Evolutionary conservation across 2,329 filamentous ascomycete genomes (phyloP), one percentile per base, ranked within the genome.

Genomic region (Alternaria alternata): DNA sequence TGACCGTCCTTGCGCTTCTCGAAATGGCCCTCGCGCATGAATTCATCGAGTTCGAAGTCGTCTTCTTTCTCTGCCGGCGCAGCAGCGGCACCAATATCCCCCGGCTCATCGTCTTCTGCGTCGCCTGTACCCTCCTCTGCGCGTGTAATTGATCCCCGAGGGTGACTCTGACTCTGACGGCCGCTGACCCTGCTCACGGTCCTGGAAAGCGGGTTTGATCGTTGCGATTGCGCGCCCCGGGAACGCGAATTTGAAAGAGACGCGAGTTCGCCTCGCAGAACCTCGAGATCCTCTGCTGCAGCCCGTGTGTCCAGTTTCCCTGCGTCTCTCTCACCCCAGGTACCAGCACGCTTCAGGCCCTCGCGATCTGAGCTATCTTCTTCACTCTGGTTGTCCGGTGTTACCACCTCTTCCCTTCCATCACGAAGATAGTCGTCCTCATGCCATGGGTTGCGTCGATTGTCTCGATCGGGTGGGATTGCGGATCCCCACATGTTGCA

Each of bases 1-100:
- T 84, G 82, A 6, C 88, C 89, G 30, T 88, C 85, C 44, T 86
- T 87, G 12, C 90, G 85, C 74, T 90, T 92, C 78, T 93, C 91
- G 60, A 93, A 89, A 69, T 91, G 89, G 1, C 91, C 91, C 61
- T 91, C 87, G 47, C 87, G 85, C 78, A 94, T 86, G 72, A 94
- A 94, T 12, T 87, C 81, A 34, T 85, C 86, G 1, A 94, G 82
- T 61, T 91, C 85, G 64, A 94, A 93, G 3, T 86, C 88, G 1
- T 87, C 85, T 2, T 86, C 76, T 16, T 85, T 83, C 16, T 85
- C 82, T 5, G 77, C 79, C 54, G 80, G 69, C 12, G 64, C 62
- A 41, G 68, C 69, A 16, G 64, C 62, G 42, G 68, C 68, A n/a
- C 58, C 69, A 28, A 64, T 57, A 39, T 74, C 70, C 3, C 56